Base-by-base conservation (phyloP, 441 rosid species). In the Populus hybrid region DNA sequence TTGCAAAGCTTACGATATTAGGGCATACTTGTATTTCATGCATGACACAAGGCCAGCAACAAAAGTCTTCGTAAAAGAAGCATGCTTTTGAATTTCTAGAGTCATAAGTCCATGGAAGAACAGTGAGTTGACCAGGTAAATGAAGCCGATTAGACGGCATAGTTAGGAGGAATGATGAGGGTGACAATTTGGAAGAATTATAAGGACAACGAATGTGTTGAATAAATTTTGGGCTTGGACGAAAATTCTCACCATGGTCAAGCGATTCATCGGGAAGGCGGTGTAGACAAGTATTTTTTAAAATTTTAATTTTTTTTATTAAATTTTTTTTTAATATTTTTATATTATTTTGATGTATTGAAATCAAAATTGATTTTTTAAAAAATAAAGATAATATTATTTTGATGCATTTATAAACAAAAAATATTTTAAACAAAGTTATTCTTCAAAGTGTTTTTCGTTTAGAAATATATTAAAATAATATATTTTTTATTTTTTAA, bases 371-470 rank as follows among this genome's bases (percentile, higher is more conserved):
- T 32, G 5, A 32, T 32, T 32, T 32, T 32, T 5, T 2, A 28
- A 32, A 32, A 32, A 32, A 32, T 32, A 5, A 32, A 32, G 0
- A 32, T 28, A 32, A 32, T 32, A 5, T 32, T 5, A 32, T 32
- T 32, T 32, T 32, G 6, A 32, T 32, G 6, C 1, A 32, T 32
- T 32, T 32, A 0, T 32, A 32, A 4, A 0, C 1, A 32, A 32
- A 32, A 32, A 0, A 32, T 1, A 32, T 6, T 32, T 32, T 32
- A 5, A 32, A 32, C 0, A 28, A 28, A 28, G 30, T 5, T 5
- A 0, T 0, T 32, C 0, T 32, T 32, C 1, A 32, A 32, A 32
- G 6, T 32, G 0, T 5, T 32, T 32, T 32, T 32, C 0, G 0
- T 32, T 32, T 32, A 32, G 0, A 32, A 5, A 32, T 32, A 5